Evolutionary conservation across 345 rosid species (phyloP).

Genomic region (thale cress (Arabidopsis thaliana)): TAIR10.1 NC_003071.7:18657501-18658000

Average conservation of each 20-base stretch:
- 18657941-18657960: conserved; percentile 94
- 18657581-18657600: neutral
- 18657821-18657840: neutral
- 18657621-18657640: conserved; percentile 99
- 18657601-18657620: conserved; percentile 44
- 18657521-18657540: neutral
- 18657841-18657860: neutral
- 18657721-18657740: conserved; percentile 13
- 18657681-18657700: conserved; percentile 47
- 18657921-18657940: conserved; percentile 86
- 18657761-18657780: conserved; percentile 98
- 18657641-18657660: conserved; percentile 92
- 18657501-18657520: conserved; percentile 7
- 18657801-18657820: conserved; percentile 51
- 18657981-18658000: neutral
- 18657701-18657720: conserved; percentile 20
- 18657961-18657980: conserved; percentile 57
- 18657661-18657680: conserved; percentile 99
- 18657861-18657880: neutral
- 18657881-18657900: conserved; percentile 50
- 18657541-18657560: neutral
- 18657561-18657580: neutral
- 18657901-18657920: conserved; percentile 94
- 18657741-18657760: conserved; percentile 54
- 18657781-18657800: conserved; percentile 99